These are phyloP conservation scores for Microbotryum silenes-acaulis DNA, from an alignment of 1,284 basidiomycete species.

Conservation along the genomic window DNA sequence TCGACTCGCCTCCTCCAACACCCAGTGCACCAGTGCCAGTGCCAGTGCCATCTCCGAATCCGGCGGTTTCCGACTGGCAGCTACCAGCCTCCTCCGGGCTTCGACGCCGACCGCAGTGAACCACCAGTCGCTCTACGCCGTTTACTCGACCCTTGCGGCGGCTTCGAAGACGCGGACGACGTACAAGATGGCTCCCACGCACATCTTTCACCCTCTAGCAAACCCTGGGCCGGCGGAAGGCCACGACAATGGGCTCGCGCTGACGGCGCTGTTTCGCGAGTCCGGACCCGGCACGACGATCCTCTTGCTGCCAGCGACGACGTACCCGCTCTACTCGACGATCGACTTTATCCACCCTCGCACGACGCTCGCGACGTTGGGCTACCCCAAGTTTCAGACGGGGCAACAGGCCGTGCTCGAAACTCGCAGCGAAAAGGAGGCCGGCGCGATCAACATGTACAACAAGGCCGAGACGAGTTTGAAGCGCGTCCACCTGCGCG, in stretches of 20 bases:
- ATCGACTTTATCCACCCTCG: constrained; percentile 24
- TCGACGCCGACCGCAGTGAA: too few relatives aligned
- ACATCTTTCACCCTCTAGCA: constrained; percentile 18
- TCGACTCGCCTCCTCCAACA: too few relatives aligned
- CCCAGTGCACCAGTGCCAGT: too few relatives aligned
- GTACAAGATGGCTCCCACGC: constrained; percentile 10
- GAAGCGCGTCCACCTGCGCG: constrained; percentile 28
- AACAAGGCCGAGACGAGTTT: constrained; percentile 16
- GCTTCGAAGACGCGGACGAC: too few relatives aligned
- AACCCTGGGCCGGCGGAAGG: neutral
- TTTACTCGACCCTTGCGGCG: too few relatives aligned
- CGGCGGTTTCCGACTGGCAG: too few relatives aligned
- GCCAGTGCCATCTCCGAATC: too few relatives aligned
- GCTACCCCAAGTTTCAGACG: constrained; percentile 31
- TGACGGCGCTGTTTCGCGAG: constrained; percentile 29
- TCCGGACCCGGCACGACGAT: constrained; percentile 31
- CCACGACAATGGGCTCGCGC: constrained; percentile 20
- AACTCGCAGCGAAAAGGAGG: constrained; percentile 31
- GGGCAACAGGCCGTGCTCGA: constrained; percentile 29
- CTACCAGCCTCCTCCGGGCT: too few relatives aligned
- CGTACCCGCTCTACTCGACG: constrained; percentile 26
- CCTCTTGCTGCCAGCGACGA: constrained; percentile 16
- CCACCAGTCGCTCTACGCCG: too few relatives aligned
- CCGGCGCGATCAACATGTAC: constrained; percentile 29
- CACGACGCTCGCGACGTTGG: constrained; percentile 33